Evolutionary conservation across 257 asterid species (phyloP), one percentile per base, ranked within the genome.

Genomic region (Ajuga chamaepitys): DNA sequence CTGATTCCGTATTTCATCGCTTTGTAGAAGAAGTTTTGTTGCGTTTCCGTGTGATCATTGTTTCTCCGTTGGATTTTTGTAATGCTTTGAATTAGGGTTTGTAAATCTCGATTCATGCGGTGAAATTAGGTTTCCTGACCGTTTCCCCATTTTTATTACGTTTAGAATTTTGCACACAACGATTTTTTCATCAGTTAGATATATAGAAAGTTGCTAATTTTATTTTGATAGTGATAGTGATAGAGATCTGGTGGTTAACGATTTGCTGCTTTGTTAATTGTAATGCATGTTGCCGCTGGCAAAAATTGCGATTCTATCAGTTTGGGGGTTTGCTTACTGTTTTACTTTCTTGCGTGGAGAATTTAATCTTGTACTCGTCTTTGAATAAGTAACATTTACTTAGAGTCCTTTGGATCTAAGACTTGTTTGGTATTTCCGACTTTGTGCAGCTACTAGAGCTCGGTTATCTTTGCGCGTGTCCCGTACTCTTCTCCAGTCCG

Each of bases 401-500:
- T 12, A 24, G 26, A 57, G 55, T 26, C 30, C 40, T 12, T 13
- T 60, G 78, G 58, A 63, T 67, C 69, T 75, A 60, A 65, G 30
- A 11, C 11, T 28, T 47, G 41, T 46, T 44, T 44, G 40, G 66
- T 25, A 3, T 70, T 61, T 72, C n/a, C 58, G 54, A 52, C 32
- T 63, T 72, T 70, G 17, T 73, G 80, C 81, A 86, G 87, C 51
- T 70, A 64, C 66, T 21, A 62, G 62, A 62, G 34, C 71, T 77
- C 8, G 66, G 67, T 77, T 77, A 75, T 75, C 84, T 77, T 67
- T 87, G 98, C 94, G 96, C 97, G 96, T 93, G 97, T 81, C 97
- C 98, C 87, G 66, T 83, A 32, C 88, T 76, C 99, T 94, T 94
- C 99, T 90, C 99, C 97, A 87, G 72, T 71, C 60, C 57, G 10